Evolutionary conservation across 73 alveolate genomes (phyloP), one percentile per base, ranked within the genome.

Genomic region (Diophrys sp.): DNA sequence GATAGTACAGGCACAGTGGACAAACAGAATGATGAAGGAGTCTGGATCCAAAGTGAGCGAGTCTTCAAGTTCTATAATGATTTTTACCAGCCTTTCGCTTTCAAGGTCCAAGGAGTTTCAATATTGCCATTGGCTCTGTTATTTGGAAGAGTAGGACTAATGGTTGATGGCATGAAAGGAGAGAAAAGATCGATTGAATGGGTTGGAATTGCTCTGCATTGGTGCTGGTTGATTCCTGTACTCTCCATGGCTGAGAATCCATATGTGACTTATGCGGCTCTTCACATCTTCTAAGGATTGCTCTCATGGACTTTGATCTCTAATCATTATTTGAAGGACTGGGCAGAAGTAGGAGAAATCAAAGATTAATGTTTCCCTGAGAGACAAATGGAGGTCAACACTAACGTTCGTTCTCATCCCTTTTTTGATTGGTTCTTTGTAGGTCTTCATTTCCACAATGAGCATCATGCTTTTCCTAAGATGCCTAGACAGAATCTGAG

Each of bases 91-190:
- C 62, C 62, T 11, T 44, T 44, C 18, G 62, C 62, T 44, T 44
- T 11, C 62, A 11, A 5, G 5, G 62, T 44, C 18, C 18, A 44
- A 44, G 62, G 62, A 5, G 5, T 44, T 18, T 44, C 62, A 44
- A 44, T 44, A 5, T 11, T 44, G 5, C 62, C 62, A 11, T 18
- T 44, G 5, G 62, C 62, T 44, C 18, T 44, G 18, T 44, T 44
- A 44, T 44, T 44, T 44, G 62, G 62, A 44, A 44, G 62, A 44
- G 5, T 44, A 44, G 62, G 62, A 44, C 18, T 44, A 18, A 44
- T 44, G 62, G 62, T 44, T 44, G 62, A 44, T 44, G 62, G 62
- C 18, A 44, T 44, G 62, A 44, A 44, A 44, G 62, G 62, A 44
- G 62, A 44, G 18, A 44, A 44, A 18, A 44, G 62, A 44, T 44